Evolutionary conservation across 129 eudicot genomes (phyloP), one percentile per base, ranked within the genome.

Genomic region (Arctium minus): DNA sequence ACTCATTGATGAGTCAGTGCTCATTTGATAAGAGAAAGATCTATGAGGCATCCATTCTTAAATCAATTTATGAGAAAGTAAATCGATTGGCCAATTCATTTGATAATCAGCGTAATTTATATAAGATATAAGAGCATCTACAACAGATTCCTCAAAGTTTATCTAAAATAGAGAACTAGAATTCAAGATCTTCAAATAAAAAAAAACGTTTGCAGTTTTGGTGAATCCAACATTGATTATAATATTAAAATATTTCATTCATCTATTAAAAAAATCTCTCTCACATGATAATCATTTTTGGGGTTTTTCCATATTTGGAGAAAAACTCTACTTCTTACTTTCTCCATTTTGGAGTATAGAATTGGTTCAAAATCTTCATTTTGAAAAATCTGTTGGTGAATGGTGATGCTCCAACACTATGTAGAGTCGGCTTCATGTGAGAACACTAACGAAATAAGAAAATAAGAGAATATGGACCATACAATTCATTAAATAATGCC

Each of bases 11-110:
- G 74, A 70, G 74, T 70, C 17, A 11, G 3, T 32, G 42, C 42
- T 70, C 74, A 33, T 70, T 70, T 70, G 74, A 70, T 70, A 22
- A 32, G 38, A 70, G 38, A 37, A 70, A 70, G 74, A 70, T 70
- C 42, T 70, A 37, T 70, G 74, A 70, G 74, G 74, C 74, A 70
- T 70, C 42, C 8, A 1, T 70, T 33, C 11, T 46, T 46, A 46
- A 2, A 1, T 2, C 10, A 10, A 4, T 2, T 3, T 17, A 5
- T 42, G 50, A 42, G 12, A 8, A 8, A 7, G 22, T 53, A 53
- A 13, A 53, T 15, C 4, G 6, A 22, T 17, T 56, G 18, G 27
- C 15, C 27, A 17, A 56, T 15, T 56, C 68, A 60, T 9, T 60
- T 5, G 13, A 60, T 60, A 60, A 17, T 60, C 29, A 60, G 2